phyloP scores from a whole-genome alignment of 148 eudicot species.

The Oxyria digyna region DNA sequence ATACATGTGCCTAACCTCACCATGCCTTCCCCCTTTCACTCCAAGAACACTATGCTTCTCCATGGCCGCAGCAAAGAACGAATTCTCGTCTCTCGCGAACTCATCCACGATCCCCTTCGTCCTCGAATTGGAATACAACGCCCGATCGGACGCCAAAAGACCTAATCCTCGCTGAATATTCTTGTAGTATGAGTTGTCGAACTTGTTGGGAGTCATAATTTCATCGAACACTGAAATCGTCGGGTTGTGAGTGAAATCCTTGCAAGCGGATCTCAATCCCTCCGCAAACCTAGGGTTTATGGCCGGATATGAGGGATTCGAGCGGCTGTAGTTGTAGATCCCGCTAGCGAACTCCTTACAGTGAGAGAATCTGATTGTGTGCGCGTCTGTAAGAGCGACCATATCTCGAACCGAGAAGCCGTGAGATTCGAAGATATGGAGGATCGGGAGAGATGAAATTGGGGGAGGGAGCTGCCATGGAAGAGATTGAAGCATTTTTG shows the following conservation, averaged over 20 bases:
- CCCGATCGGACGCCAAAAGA: too few species aligned
- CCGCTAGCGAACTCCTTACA: constrained; percentile 30
- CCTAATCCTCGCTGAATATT: too few species aligned
- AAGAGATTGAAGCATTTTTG: too few species aligned
- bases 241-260: constrained; percentile 11
- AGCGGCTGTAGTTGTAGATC: constrained; percentile 21
- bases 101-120: too few species aligned
- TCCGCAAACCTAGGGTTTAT: constrained; percentile 28
- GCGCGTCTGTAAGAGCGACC: constrained; percentile 38
- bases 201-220: too few species aligned
- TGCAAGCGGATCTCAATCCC: constrained; percentile 24
- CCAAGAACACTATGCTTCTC: constrained; percentile 55
- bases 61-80: constrained; percentile 66
- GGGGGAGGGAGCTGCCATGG: too few species aligned
- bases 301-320: constrained; percentile 18
- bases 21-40: constrained; percentile 40
- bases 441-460: constrained; percentile 14
- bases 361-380: constrained; percentile 42
- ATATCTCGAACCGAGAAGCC: constrained; percentile 17
- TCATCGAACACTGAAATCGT: too few species aligned
- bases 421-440: constrained; percentile 11
- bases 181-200: too few species aligned
- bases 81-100: constrained; percentile 33
- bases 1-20: constrained; percentile 69
- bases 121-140: too few species aligned